A percentile compares a stretch with the other conserved stretches of the same genome.
These are phyloP conservation scores for Thinopyrum obtusiflorum DNA, from an alignment of 202 grass and related monocot genomes.

Conservation along the genomic window DNA sequence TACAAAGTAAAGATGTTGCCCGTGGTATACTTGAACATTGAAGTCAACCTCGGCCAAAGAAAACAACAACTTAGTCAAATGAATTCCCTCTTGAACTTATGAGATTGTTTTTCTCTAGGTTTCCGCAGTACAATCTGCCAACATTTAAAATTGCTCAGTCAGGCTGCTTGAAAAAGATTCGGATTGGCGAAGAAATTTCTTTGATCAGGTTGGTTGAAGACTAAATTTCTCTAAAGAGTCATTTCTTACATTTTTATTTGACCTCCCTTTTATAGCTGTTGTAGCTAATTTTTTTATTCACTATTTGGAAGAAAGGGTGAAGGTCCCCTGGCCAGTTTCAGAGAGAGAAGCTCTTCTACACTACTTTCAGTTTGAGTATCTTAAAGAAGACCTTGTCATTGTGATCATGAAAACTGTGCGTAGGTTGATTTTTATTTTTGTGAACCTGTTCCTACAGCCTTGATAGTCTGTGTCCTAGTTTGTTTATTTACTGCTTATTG, in stretches of 20 bases:
- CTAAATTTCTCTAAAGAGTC: not conserved
- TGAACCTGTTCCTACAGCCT: conserved; percentile 7
- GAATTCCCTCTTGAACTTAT: conserved; percentile 21
- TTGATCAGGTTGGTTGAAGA: conserved; percentile 71
- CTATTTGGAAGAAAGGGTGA: conserved; percentile 92
- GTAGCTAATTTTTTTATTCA: conserved; percentile 50
- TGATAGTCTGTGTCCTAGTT: not conserved
- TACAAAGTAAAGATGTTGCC: not conserved
- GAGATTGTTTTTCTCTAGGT: conserved; percentile 57
- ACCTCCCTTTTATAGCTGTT: conserved; percentile 13
- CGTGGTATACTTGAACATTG: not conserved
- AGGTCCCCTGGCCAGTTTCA: conserved; percentile 96
- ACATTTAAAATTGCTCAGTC: conserved; percentile 77
- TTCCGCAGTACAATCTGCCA: conserved; percentile 90
- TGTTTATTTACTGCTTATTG: conserved; percentile 32
- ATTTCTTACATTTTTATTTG: conserved; percentile 23
- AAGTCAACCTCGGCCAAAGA: not conserved
- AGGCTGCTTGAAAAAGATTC: conserved; percentile 77
- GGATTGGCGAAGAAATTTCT: conserved; percentile 92
- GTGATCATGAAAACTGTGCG: conserved; percentile 87
- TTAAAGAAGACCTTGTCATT: conserved; percentile 84
- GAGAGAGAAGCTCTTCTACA: conserved; percentile 93
- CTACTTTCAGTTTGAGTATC: conserved; percentile 87
- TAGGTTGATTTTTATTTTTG: conserved; percentile 20
- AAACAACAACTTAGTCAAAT: not conserved